These are phyloP conservation scores for Anastatica hierochuntica DNA, from an alignment of 345 rosid genomes.

Conservation along the genomic window DNA sequence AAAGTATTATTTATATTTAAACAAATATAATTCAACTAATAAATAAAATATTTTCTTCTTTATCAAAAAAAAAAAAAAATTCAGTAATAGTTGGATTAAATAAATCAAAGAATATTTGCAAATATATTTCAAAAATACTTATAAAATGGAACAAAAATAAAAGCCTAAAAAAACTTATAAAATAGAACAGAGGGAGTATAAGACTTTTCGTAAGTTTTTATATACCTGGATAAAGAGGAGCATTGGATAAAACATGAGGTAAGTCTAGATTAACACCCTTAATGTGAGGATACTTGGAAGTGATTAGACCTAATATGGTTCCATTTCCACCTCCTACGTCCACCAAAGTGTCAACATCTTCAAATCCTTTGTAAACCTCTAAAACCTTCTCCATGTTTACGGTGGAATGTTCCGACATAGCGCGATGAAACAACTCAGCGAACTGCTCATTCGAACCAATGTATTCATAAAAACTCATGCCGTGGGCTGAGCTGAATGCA, in stretches of 20 bases:
- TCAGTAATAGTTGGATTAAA: no score
- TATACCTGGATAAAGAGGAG: slow-evolving; percentile 22
- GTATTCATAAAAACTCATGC: slow-evolving; percentile 40
- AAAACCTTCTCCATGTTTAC: slow-evolving; percentile 36
- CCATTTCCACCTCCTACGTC: slow-evolving; percentile 70
- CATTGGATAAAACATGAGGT: slow-evolving; percentile 13
- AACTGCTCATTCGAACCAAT: slow-evolving; percentile 28
- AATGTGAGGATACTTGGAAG: slow-evolving; percentile 47
- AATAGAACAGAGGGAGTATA: no score
- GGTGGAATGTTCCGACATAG: slow-evolving; percentile 37
- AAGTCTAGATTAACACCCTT: slow-evolving; percentile 47
- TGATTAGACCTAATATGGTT: slow-evolving; percentile 27
- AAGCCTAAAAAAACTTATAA: no score
- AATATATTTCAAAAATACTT: no score
- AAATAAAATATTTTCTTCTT: no score
- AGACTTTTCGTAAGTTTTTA: neutral
- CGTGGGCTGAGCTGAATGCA: slow-evolving; percentile 44
- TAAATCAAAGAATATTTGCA: no score
- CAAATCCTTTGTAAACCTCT: no score
- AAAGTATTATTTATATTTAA: no score
- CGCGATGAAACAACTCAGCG: slow-evolving; percentile 33
- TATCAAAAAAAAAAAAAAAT: no score
- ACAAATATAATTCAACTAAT: no score
- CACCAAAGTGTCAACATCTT: slow-evolving; percentile 31
- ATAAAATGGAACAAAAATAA: no score